A percentile compares a stretch with the other conserved stretches of the same genome.
Evolutionary conservation across 805 yeast species (phyloP).

Genomic region (Sugiyamaella chiloensis): DNA sequence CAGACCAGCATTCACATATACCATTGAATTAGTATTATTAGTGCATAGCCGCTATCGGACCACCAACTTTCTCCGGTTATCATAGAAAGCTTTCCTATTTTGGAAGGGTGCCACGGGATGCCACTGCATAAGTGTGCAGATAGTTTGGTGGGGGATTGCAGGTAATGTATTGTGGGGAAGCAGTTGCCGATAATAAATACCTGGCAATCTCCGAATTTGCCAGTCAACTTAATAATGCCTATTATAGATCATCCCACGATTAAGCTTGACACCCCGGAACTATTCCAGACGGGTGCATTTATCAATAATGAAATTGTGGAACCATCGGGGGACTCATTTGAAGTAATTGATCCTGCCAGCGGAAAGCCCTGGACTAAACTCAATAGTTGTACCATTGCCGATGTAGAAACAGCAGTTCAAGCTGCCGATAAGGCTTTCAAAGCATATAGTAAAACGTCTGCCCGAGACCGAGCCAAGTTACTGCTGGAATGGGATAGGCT

Average conservation of each 20-base stretch:
- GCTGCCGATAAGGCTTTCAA: slow-evolving; percentile 53
- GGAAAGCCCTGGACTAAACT: slow-evolving; percentile 43
- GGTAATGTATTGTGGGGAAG: too few relatives aligned
- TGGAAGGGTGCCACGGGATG: too few relatives aligned
- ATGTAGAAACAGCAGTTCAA: slow-evolving; percentile 53
- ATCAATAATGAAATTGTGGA: slow-evolving; percentile 71
- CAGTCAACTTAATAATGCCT: neutral
- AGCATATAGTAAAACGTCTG: slow-evolving; percentile 50
- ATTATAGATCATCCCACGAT: neutral
- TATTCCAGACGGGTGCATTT: slow-evolving; percentile 20
- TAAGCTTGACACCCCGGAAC: slow-evolving; percentile 6
- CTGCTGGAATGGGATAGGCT: slow-evolving; percentile 51
- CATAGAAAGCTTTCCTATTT: too few relatives aligned
- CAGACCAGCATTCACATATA: too few relatives aligned
- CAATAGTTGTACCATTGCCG: slow-evolving; percentile 17
- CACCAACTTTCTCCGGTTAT: too few relatives aligned
- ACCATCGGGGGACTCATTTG: slow-evolving; percentile 48
- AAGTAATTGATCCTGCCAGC: slow-evolving; percentile 77
- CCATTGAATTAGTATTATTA: too few relatives aligned
- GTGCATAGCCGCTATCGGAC: too few relatives aligned
- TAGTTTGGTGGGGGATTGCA: too few relatives aligned
- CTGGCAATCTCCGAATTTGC: too few relatives aligned
- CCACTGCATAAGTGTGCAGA: too few relatives aligned
- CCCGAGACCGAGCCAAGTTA: slow-evolving; percentile 54
- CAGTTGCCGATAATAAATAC: too few relatives aligned